These are phyloP conservation scores for Debaryomyces robertsiae DNA, from an alignment of 1,139 yeast genomes.

Conservation along the genomic window DNA sequence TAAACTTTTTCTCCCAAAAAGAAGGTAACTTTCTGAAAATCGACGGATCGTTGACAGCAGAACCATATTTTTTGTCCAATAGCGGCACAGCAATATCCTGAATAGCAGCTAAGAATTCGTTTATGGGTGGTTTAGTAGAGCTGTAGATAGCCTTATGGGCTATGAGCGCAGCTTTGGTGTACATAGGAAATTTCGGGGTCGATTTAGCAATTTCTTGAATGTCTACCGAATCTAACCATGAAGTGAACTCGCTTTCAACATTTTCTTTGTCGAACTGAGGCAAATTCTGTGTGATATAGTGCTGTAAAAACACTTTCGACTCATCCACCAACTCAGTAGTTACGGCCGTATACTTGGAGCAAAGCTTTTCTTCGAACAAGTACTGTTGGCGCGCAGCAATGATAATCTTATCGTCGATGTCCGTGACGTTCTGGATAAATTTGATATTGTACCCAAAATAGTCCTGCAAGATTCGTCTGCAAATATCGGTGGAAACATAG, in stretches of 20 bases:
- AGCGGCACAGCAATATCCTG: slow-evolving; percentile 76
- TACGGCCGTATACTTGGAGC: slow-evolving; percentile 33
- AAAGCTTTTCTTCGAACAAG: slow-evolving; percentile 63
- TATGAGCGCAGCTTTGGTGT: slow-evolving; percentile 60
- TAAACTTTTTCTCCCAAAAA: slow-evolving; percentile 84
- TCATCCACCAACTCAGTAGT: slow-evolving; percentile 40
- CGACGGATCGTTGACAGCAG: slow-evolving; percentile 78
- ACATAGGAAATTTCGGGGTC: slow-evolving; percentile 87
- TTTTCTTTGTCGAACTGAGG: slow-evolving; percentile 38
- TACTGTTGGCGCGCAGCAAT: slow-evolving; percentile 90
- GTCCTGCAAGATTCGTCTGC: slow-evolving; percentile 82
- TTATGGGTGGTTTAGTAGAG: slow-evolving; percentile 20
- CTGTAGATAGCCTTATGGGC: slow-evolving; percentile 51
- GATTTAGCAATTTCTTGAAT: slow-evolving; percentile 49
- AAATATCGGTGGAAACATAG: slow-evolving; percentile 91
- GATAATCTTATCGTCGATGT: slow-evolving; percentile 95
- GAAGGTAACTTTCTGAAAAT: slow-evolving; percentile 83
- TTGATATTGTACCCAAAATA: slow-evolving; percentile 86
- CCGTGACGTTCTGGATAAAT: slow-evolving; percentile 96
- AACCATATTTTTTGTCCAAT: slow-evolving; percentile 72
- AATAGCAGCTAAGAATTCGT: slow-evolving; percentile 49
- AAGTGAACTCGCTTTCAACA: slow-evolving; percentile 39
- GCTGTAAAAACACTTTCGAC: slow-evolving; percentile 45
- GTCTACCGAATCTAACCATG: slow-evolving; percentile 57
- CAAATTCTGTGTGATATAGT: slow-evolving; percentile 60